Conservation (phyloP, 2,329 filamentous ascomycete genomes). For the Hypoxylon sp. region DNA sequence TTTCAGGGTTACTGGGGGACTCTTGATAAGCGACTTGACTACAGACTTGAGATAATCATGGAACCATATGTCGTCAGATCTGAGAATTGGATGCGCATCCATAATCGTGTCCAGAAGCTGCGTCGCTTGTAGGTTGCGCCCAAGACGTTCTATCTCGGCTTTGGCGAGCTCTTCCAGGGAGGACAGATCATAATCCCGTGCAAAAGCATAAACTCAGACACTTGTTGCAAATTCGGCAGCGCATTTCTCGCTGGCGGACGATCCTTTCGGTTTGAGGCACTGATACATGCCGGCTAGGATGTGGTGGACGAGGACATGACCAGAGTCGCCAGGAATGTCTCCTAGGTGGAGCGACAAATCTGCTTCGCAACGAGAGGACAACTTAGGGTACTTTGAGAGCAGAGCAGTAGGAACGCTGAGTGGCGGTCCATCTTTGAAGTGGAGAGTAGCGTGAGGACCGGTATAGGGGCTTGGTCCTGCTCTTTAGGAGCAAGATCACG, state of each 20-base stretch:
- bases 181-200: slow-evolving; percentile 40
- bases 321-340: slow-evolving; percentile 41
- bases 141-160: slow-evolving; percentile 45
- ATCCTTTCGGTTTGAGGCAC: slow-evolving; percentile 44
- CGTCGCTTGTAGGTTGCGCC: slow-evolving; percentile 17
- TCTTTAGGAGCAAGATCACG: slow-evolving; percentile 1
- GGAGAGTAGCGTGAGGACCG: not conserved
- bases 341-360: slow-evolving; percentile 11
- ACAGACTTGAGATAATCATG: slow-evolving; percentile 39
- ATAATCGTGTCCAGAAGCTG: slow-evolving; percentile 37
- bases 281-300: slow-evolving; percentile 48
- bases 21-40: slow-evolving; percentile 29
- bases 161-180: slow-evolving; percentile 39
- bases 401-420: slow-evolving; percentile 11
- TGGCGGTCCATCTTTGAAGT: slow-evolving; percentile 20
- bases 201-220: slow-evolving; percentile 40
- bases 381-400: slow-evolving; percentile 7
- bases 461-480: slow-evolving; percentile 20
- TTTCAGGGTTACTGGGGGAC: slow-evolving; percentile 10
- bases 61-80: slow-evolving; percentile 40
- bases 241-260: slow-evolving; percentile 28
- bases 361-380: not conserved
- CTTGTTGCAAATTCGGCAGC: slow-evolving; percentile 43
- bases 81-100: slow-evolving; percentile 17
- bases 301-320: slow-evolving; percentile 48